Base-by-base conservation (phyloP, 2,329 filamentous ascomycete species). In the Fusarium brachygibbosum region DNA sequence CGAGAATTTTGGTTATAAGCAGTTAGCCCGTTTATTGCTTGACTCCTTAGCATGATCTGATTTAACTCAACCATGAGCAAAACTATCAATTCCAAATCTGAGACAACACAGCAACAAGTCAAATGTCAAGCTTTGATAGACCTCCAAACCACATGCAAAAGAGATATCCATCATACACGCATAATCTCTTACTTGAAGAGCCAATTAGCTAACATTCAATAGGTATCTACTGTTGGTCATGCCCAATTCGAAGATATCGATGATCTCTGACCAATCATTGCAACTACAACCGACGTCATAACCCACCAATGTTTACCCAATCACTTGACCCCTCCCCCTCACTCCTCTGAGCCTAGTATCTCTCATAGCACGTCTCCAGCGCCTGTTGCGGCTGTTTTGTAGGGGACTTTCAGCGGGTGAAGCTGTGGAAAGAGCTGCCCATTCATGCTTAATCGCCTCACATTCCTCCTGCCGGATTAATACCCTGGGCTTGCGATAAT, bases 261-360 rank as follows among this genome's bases (percentile, higher is more conserved):
- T 52, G 51, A 21, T 42, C 31, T 12, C 31, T 31, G 8, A 29
- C 69, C 71, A 73, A 74, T 74, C 54, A 66, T 21, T 19, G 19
- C 50, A 45, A 13, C 29, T 19, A 13, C 3, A 11, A 40, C 54
- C 69, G 72, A 74, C 72, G 72, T 74, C 72, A 74, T 74, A 41
- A 40, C 10, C 69, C 69, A 61, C 69, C 63, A 23, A 51, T 46
- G 61, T 46, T 25, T 42, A 41, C 66, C 45, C 62, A 71, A 68
- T 70, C 66, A 68, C 31, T 63, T 65, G 56, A 42, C 52, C 68
- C 70, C 68, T 56, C 70, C 70, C 69, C 70, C 66, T 72, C 70
- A 70, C 62, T 58, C 57, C 50, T 44, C 35, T 25, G 38, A 46
- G 38, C 37, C 29, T 23, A 25, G 23, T 25, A 48, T 45, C 50